Evolutionary conservation across 768 basidiomycete species (phyloP), one percentile per base, ranked within the genome.

Genomic region (Russula sp.): DNA sequence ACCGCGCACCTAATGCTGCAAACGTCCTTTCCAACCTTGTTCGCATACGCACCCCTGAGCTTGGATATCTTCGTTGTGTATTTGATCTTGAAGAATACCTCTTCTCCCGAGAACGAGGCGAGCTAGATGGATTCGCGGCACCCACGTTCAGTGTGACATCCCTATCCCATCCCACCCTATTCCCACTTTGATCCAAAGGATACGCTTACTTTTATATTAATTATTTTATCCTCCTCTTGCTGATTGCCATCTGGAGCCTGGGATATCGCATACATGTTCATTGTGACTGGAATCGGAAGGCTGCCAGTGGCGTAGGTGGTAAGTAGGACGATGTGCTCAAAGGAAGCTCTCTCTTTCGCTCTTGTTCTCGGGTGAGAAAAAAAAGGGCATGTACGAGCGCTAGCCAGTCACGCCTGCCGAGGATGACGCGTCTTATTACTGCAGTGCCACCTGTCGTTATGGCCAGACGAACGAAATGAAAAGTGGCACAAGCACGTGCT

Each of bases 71-170:
- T 94, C 50, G 94, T 95, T 75, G 83, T 90, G 72, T 88, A 84
- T 79, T 94, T 97, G 78, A 95, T 95, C 83, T 96, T 96, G 83
- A 97, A 97, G 77, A 90, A 96, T 30, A 96, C 91, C 74, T 94
- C 92, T 38, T 94, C 90, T 63, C 91, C 91, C 13, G 78, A 74
- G 42, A 88, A 81, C 69, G 83, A 86, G 50, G 87, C 82, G 54
- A 93, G 90, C 91, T 93, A 42, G 6, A n/a, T 92, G 20, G 7
- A 42, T 18, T 18, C 34, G 40, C 7, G 14, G 14, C 16, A 0
- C 40, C 40, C 5, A 40, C 5, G 16, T 40, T 58, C 24, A 62
- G 59, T 32, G 51, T 62, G 38, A 51, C 28, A 24, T 60, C 48
- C 16, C 14, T 16, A 16, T 22, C 13, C 1, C n/a, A 8, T 26